Conservation (phyloP, 1,139 yeast species). For the Sugiyamaella neomexicana region DNA sequence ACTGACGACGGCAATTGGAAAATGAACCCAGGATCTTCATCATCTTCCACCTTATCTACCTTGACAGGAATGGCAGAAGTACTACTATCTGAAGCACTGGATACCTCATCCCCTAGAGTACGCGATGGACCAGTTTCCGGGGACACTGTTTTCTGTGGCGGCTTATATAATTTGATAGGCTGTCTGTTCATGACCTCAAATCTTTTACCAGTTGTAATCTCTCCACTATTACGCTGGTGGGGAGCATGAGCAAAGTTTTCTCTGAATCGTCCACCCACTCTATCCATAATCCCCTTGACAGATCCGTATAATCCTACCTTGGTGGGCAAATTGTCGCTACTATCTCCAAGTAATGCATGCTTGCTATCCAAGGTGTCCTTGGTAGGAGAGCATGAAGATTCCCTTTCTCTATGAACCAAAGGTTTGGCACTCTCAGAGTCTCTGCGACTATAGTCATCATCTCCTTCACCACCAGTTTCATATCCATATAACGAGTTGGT, state of each 20-base stretch:
- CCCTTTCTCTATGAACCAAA: conserved; percentile 10
- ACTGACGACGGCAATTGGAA: conserved; percentile 16
- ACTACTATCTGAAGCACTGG: background rate
- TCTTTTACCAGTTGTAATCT: conserved; percentile 21
- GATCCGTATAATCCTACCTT: conserved; percentile 14
- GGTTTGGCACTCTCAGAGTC: conserved; percentile 22
- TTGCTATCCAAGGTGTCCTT: conserved; percentile 4
- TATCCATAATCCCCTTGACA: conserved; percentile 18
- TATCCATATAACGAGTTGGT: conserved; percentile 18
- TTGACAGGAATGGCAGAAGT: background rate
- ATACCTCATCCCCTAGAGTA: too few relatives aligned
- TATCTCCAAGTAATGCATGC: background rate
- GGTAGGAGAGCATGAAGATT: conserved; percentile 6
- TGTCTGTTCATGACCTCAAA: conserved; percentile 34
- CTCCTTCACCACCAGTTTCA: conserved; percentile 18
- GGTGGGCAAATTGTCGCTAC: background rate
- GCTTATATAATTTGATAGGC: conserved; percentile 26
- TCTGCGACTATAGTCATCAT: conserved; percentile 19
- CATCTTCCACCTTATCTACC: background rate
- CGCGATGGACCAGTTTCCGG: too few relatives aligned
- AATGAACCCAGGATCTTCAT: conserved; percentile 15
- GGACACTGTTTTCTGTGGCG: background rate
- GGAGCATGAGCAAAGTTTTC: background rate
- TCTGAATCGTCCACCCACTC: conserved; percentile 12
- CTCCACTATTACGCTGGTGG: background rate